Evolutionary conservation across 2,329 filamentous ascomycete species (phyloP).

Genomic region (Fonsecaea monophora): DNA sequence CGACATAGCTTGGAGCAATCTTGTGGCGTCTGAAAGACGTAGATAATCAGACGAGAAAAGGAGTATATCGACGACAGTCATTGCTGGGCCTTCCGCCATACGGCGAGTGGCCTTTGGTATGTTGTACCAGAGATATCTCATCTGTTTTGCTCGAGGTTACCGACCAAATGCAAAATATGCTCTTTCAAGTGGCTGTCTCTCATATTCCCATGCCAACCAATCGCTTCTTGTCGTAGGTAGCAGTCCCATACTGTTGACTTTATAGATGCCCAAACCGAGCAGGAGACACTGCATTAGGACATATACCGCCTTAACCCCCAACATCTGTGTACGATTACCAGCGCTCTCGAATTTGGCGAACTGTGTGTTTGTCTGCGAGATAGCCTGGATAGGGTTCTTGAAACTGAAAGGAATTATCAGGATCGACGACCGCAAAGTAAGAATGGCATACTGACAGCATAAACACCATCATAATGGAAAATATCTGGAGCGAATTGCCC

Average conservation of each 20-base stretch:
- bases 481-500: slow-evolving; percentile 96
- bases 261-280: slow-evolving; percentile 88
- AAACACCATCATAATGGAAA: slow-evolving; percentile 99
- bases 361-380: slow-evolving; percentile 82
- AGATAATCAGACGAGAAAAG: not conserved
- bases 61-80: not conserved
- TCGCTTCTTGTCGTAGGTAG: slow-evolving; percentile 95
- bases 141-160: slow-evolving; percentile 16
- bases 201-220: slow-evolving; percentile 94
- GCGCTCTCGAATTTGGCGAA: slow-evolving; percentile 91
- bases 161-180: slow-evolving; percentile 62
- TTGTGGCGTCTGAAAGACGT: not conserved
- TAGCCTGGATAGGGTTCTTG: slow-evolving; percentile 88
- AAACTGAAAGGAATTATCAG: slow-evolving; percentile 58
- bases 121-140: slow-evolving; percentile 8
- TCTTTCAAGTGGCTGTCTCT: slow-evolving; percentile 71
- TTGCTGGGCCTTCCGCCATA: not conserved
- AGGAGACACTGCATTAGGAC: slow-evolving; percentile 85
- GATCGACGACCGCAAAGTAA: not conserved
- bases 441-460: slow-evolving; percentile 62
- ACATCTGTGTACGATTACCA: slow-evolving; percentile 72
- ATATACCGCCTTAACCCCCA: slow-evolving; percentile 87
- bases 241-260: slow-evolving; percentile 94
- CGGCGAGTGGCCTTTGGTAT: not conserved
- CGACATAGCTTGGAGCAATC: not conserved